Conservation (phyloP, 169 alveolate species). For the Plasmodium vinckei region DNA sequence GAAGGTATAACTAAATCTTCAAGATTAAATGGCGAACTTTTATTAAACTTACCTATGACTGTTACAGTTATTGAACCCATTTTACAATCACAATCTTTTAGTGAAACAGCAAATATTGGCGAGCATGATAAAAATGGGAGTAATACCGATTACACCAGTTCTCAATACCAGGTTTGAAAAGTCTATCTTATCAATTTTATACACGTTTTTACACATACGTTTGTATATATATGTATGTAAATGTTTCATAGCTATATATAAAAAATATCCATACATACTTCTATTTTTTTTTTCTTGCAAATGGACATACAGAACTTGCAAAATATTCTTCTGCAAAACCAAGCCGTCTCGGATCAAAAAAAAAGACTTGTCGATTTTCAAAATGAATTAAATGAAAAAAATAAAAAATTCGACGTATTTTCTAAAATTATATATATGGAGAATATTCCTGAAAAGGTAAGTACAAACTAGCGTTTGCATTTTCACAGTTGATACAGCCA, state of each 20-base stretch:
- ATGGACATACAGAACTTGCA: conserved; percentile 14
- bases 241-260: neutral
- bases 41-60: conserved; percentile 73
- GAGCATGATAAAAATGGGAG: neutral
- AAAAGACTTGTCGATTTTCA: conserved; percentile 68
- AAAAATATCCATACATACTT: neutral
- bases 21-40: conserved; percentile 70
- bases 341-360: conserved; percentile 29
- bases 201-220: neutral
- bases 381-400: conserved; percentile 46
- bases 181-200: no score
- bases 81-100: conserved; percentile 12
- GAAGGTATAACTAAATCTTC: conserved; percentile 78
- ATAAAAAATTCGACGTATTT: conserved; percentile 68
- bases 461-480: neutral
- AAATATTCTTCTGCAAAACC: conserved; percentile 20
- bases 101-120: conserved; percentile 13
- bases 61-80: conserved; percentile 79
- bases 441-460: conserved; percentile 62
- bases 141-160: neutral
- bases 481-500: no score
- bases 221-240: neutral
- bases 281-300: neutral
- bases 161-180: conserved; percentile 29
- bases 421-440: conserved; percentile 72